These are phyloP conservation scores for Panicum hallii DNA, from an alignment of 202 grass and related monocot genomes.

Conservation along the genomic window DNA sequence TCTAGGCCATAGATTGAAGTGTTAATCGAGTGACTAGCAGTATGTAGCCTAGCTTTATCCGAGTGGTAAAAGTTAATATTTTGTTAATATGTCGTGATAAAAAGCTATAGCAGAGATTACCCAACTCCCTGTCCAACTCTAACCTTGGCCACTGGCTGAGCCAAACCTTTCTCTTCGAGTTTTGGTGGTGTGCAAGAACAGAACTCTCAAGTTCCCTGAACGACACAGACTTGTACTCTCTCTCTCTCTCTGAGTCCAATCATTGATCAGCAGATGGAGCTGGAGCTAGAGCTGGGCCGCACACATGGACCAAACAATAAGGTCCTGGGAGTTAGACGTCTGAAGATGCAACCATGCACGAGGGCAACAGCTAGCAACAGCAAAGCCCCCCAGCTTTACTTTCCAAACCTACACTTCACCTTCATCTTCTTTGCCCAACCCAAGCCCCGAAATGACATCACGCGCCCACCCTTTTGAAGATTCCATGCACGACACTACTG, in stretches of 20 bases:
- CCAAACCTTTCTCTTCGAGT: background rate
- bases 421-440: background rate
- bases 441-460: slow-evolving; percentile 27
- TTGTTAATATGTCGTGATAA: background rate
- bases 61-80: background rate
- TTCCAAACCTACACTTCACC: background rate
- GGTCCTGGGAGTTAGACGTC: background rate
- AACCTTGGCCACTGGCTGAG: background rate
- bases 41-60: background rate
- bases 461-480: slow-evolving; percentile 5
- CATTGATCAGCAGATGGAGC: background rate
- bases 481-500: background rate
- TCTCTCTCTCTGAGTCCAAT: background rate
- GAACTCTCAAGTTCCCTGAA: background rate
- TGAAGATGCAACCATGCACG: slow-evolving; percentile 20
- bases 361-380: background rate
- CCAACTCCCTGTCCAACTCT: background rate
- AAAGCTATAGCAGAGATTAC: background rate
- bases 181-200: background rate
- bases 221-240: background rate
- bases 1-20: too few species aligned
- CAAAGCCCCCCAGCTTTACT: background rate
- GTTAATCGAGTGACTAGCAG: too few species aligned
- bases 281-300: background rate
- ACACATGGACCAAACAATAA: background rate